Base-by-base conservation (phyloP, 1,284 basidiomycete genomes). In the Microbotryum violaceum region DNA sequence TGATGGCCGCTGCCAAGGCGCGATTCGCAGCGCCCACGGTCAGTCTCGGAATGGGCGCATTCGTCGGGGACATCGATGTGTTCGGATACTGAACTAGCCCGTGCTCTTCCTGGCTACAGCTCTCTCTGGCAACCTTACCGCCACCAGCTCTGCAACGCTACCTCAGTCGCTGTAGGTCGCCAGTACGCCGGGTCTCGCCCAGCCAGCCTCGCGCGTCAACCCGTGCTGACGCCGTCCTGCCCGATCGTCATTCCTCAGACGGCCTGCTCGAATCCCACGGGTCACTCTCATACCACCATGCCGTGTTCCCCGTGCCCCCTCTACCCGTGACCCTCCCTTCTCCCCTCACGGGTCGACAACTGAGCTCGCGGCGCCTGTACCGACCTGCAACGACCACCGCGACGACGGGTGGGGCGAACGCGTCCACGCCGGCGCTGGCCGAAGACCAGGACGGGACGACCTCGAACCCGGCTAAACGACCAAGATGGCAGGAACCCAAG, bases 251-350 rank as follows among this genome's bases (percentile, higher is more conserved):
- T 42, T 16, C 14, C 33, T 9, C 51, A 67, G 61, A 69, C 56
- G 65, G 65, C 42, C 60, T 69, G 21, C 60, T 67, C 54, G 59
- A 65, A 27, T 57, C 65, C 2, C 52, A 57, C 25, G 57, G 61
- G 16, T 49, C 54, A 16, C 63, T 69, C 44, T 69, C 68, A 12
- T 69, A 67, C 56, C 61, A 65, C 54, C 68, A 69, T 58, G 63
- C 68, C 57, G 65, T 69, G 27, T 64, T 67, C 52, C 68, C 68
- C 53, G 61, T 63, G 25, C 68, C 68, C 1, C 55, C 63, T 6
- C 57, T 69, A 3, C 65, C 68, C 27, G 33, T 56, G 16, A 37
- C 44, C 12, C 58, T 69, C 29, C 21, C 50, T 14, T 62, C 67
- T 3, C 67, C 67, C 0, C 59, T 69, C 25, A 49, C 60, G n/a